Conservation (phyloP, 2,329 filamentous ascomycete genomes). For the Sporothrix mexicana region DNA sequence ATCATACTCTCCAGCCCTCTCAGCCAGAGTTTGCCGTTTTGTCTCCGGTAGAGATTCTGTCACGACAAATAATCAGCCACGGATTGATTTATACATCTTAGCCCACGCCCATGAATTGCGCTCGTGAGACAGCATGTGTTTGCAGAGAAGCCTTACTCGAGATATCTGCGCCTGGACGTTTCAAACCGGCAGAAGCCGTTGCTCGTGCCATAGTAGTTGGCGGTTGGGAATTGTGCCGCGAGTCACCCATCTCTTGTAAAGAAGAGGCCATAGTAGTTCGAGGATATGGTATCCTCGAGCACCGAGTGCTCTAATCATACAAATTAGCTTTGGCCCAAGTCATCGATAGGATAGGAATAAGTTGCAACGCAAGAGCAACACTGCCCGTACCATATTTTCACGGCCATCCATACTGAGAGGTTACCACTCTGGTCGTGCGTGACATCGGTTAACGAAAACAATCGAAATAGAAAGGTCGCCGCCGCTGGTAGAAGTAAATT, state of each 20-base stretch:
- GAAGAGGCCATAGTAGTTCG: constrained; percentile 37
- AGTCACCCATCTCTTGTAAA: constrained; percentile 63
- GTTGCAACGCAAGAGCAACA: too few relatives aligned
- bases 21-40: constrained; percentile 65
- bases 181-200: constrained; percentile 52
- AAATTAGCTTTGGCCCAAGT: too few relatives aligned
- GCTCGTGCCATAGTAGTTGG: constrained; percentile 40
- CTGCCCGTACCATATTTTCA: constrained; percentile 42
- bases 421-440: too few relatives aligned
- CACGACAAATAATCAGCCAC: not conserved
- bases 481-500: too few relatives aligned
- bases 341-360: not conserved
- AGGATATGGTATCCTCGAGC: constrained; percentile 40
- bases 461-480: not conserved
- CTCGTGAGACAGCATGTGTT: too few relatives aligned
- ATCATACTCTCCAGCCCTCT: constrained; percentile 59
- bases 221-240: constrained; percentile 63
- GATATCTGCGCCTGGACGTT: constrained; percentile 50
- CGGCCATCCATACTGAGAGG: constrained; percentile 34
- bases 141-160: constrained; percentile 38
- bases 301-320: constrained; percentile 28
- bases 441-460: not conserved
- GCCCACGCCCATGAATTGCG: too few relatives aligned
- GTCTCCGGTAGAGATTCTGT: constrained; percentile 60
- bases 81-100: too few relatives aligned